phyloP scores from a whole-genome alignment of 495 filamentous ascomycete species.

The Penicillium verhagenii region DNA sequence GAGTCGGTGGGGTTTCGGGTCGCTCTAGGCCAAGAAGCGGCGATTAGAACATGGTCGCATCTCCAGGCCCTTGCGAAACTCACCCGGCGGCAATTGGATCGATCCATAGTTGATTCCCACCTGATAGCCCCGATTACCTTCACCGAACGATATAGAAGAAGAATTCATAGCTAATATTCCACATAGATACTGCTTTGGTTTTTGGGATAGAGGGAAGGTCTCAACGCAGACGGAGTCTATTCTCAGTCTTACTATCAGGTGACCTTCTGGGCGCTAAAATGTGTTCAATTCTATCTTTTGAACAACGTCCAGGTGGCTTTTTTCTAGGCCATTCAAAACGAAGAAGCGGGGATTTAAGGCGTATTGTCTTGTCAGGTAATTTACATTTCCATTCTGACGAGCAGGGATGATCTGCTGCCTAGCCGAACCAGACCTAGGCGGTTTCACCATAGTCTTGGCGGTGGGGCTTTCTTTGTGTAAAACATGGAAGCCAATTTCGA shows the following conservation, averaged over 20 bases:
- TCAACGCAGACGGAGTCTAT: neutral
- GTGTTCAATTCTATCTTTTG: neutral
- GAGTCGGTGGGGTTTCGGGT: conserved; percentile 15
- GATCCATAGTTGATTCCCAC: no score
- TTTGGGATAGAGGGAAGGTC: neutral
- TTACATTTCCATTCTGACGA: neutral
- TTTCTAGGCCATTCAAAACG: neutral
- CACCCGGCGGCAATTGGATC: neutral
- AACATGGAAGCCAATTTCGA: no score
- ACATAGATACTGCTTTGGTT: neutral
- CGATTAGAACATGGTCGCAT: no score
- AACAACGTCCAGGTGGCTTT: neutral
- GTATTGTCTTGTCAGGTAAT: neutral
- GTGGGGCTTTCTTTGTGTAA: no score
- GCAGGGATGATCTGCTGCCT: neutral
- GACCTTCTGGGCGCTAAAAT: neutral
- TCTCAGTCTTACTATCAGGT: neutral
- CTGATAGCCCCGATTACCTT: no score
- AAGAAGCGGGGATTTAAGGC: neutral
- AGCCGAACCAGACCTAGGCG: no score
- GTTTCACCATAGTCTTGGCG: no score
- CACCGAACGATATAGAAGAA: no score
- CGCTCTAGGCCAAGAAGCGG: neutral
- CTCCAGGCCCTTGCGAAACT: no score
- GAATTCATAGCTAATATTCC: neutral